Percentiles rank a stretch among this genome's conserved stretches.
Evolutionary conservation across 1,139 yeast species (phyloP).

Genomic region (Debaryomyces sp.): DNA sequence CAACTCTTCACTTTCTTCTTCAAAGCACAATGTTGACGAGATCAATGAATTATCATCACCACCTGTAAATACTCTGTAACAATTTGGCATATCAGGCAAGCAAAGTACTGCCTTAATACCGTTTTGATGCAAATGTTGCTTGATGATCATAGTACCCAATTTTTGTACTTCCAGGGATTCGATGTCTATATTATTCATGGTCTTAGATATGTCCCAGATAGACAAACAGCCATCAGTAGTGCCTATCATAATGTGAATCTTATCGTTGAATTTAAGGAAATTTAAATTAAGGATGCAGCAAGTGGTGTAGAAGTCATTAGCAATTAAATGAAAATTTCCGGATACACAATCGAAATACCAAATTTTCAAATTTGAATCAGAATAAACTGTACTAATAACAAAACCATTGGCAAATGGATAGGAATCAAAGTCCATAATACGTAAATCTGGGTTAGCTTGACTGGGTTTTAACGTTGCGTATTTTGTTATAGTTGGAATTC

Average conservation of each 20-base stretch:
- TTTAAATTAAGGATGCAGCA: conserved; percentile 75
- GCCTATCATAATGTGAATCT: conserved; percentile 50
- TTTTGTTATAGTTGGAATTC: conserved; percentile 47
- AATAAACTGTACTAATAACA: conserved; percentile 70
- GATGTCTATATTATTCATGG: not conserved
- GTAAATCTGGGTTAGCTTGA: conserved; percentile 70
- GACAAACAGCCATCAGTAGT: conserved; percentile 85
- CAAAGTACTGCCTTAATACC: conserved; percentile 63
- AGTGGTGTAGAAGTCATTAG: conserved; percentile 59
- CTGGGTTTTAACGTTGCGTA: conserved; percentile 51
- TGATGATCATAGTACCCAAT: conserved; percentile 33
- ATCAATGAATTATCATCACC: conserved; percentile 90
- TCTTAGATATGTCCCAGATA: conserved; percentile 54
- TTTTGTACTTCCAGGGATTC: conserved; percentile 2
- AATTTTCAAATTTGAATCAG: conserved; percentile 75
- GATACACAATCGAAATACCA: conserved; percentile 53
- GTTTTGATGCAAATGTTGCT: conserved; percentile 75
- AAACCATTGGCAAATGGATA: conserved; percentile 42
- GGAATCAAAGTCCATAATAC: conserved; percentile 83
- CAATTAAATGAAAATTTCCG: conserved; percentile 44
- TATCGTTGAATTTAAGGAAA: conserved; percentile 36
- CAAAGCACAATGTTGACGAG: conserved; percentile 39
- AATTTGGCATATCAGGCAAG: conserved; percentile 14
- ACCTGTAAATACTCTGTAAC: conserved; percentile 60
- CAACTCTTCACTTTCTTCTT: conserved; percentile 14